These are phyloP conservation scores for Fomitopsis betulina DNA, from an alignment of 1,284 basidiomycete genomes.

Conservation along the genomic window DNA sequence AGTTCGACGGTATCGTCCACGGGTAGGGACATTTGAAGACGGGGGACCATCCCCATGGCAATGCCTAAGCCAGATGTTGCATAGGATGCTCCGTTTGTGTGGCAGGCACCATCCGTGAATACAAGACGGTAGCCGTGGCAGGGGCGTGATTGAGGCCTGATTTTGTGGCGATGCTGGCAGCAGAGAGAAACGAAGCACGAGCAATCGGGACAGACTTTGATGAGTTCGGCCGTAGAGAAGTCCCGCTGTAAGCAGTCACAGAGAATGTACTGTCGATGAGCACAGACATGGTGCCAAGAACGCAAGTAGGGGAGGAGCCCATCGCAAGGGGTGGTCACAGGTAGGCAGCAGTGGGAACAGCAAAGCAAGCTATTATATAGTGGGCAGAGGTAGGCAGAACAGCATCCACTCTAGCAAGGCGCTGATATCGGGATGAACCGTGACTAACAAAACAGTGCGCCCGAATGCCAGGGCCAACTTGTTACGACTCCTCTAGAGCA, in stretches of 20 bases:
- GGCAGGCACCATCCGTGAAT: slow-evolving; percentile 6
- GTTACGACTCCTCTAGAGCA: no score
- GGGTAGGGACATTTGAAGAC: background rate
- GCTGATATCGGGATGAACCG: no score
- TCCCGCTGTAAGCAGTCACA: background rate
- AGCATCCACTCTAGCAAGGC: no score
- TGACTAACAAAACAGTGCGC: no score
- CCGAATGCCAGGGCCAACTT: no score
- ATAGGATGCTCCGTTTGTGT: background rate
- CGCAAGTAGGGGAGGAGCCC: no score
- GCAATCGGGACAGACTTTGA: background rate
- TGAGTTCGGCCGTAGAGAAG: background rate
- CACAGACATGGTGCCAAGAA: no score
- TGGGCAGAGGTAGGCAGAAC: no score
- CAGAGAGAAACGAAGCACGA: background rate
- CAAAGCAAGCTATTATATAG: no score
- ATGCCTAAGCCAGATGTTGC: slow-evolving; percentile 4
- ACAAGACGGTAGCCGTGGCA: background rate
- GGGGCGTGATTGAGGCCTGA: background rate
- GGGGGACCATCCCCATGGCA: background rate
- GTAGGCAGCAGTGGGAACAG: no score
- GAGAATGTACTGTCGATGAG: background rate
- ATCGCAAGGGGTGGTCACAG: no score
- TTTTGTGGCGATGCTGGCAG: background rate
- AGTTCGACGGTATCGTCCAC: background rate